phyloP scores from a whole-genome alignment of 1,284 basidiomycete species.

The Ustanciosporium gigantosporum region DNA sequence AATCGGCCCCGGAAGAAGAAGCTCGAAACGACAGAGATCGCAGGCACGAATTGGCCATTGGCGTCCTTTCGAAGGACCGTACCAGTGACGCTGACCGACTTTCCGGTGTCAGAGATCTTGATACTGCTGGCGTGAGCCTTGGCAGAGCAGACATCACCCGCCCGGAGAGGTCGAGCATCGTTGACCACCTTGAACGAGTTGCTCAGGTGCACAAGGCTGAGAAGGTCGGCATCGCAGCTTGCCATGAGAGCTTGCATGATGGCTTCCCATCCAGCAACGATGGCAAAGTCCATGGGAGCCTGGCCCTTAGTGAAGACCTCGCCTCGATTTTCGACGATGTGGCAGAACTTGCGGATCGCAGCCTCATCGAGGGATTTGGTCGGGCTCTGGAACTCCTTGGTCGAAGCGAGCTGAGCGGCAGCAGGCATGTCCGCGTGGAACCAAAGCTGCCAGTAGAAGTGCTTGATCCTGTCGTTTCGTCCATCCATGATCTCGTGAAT shows the following conservation, averaged over 20 bases:
- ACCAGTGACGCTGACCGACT: constrained; percentile 63
- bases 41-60: constrained; percentile 76
- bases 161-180: constrained; percentile 75
- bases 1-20: constrained; percentile 97
- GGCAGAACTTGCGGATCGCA: constrained; percentile 86
- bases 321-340: constrained; percentile 87
- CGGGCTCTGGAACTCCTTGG: constrained; percentile 41
- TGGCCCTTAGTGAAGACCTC: constrained; percentile 75
- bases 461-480: constrained; percentile 88
- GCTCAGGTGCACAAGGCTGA: constrained; percentile 93
- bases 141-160: constrained; percentile 86
- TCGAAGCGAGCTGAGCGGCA: constrained; percentile 25
- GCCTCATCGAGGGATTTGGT: constrained; percentile 65
- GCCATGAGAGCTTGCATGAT: constrained; percentile 58
- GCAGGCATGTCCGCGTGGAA: constrained; percentile 55
- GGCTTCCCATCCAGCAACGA: constrained; percentile 84
- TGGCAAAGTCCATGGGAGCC: constrained; percentile 94
- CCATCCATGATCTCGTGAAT: constrained; percentile 86
- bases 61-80: constrained; percentile 43
- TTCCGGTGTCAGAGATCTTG: constrained; percentile 87
- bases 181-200: constrained; percentile 91
- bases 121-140: constrained; percentile 87
- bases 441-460: constrained; percentile 55
- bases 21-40: constrained; percentile 90
- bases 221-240: constrained; percentile 64